A percentile compares a stretch with the other conserved stretches of the same genome.
phyloP scores from a whole-genome alignment of 768 basidiomycete genomes.

The Lactifluus echinatus region DNA sequence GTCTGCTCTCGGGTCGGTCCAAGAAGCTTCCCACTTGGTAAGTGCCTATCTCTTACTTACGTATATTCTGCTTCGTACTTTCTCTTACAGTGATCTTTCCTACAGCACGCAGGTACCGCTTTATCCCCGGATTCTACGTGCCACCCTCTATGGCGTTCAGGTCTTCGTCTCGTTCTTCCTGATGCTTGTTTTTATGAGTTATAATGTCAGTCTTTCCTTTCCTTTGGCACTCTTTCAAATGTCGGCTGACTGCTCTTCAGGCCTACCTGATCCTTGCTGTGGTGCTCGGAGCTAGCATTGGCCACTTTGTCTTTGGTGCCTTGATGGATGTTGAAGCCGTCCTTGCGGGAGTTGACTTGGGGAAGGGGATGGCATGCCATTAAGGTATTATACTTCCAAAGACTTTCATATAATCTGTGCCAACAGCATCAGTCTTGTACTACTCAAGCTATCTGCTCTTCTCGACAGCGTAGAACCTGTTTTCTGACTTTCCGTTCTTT shows the following conservation, averaged over 20 bases:
- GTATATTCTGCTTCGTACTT: constrained; percentile 35
- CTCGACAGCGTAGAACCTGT: neutral
- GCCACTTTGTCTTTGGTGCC: constrained; percentile 69
- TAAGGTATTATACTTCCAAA: constrained; percentile 27
- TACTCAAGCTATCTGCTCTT: neutral
- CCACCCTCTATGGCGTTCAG: constrained; percentile 61
- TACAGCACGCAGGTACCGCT: constrained; percentile 46
- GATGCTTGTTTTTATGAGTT: constrained; percentile 97
- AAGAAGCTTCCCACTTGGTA: constrained; percentile 38
- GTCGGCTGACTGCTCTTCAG: constrained; percentile 31
- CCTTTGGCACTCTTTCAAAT: neutral
- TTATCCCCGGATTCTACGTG: constrained; percentile 46
- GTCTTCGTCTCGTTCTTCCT: constrained; percentile 82
- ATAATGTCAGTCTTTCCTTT: constrained; percentile 57
- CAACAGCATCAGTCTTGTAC: neutral
- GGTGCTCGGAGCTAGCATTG: constrained; percentile 71
- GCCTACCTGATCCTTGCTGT: constrained; percentile 81
- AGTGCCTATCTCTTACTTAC: neutral
- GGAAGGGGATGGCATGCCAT: constrained; percentile 76
- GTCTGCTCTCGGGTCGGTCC: constrained; percentile 42
- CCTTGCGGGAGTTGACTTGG: constrained; percentile 33
- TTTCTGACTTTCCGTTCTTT: neutral
- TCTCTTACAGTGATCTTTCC: neutral
- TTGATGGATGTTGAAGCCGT: constrained; percentile 56
- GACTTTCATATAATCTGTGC: neutral